phyloP scores from a whole-genome alignment of 176 grass and related monocot species.

The bread wheat (Triticum aestivum) region IWGSC_CS_RefSeq_v2.1 NC_057795.1:514729853-514730352 shows the following conservation, averaged over 20 bases:
- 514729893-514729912: too few species aligned
- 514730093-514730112: not conserved
- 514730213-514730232: constrained; percentile 69
- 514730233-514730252: constrained; percentile 51
- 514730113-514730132: not conserved
- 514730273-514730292: constrained; percentile 14
- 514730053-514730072: not conserved
- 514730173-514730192: not conserved
- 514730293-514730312: constrained; percentile 27
- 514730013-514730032: not conserved
- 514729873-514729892: too few species aligned
- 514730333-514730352: not conserved
- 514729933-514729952: not conserved
- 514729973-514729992: not conserved
- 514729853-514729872: too few species aligned
- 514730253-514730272: constrained; percentile 26
- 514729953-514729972: not conserved
- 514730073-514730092: not conserved
- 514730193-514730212: not conserved
- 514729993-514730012: not conserved
- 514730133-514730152: not conserved
- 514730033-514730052: not conserved
- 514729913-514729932: not conserved
- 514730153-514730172: not conserved
- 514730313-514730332: constrained; percentile 5